Percentiles rank a stretch among this genome's conserved stretches.
Conservation (phyloP, 768 basidiomycete genomes). For the Russula ochroleuca region DNA sequence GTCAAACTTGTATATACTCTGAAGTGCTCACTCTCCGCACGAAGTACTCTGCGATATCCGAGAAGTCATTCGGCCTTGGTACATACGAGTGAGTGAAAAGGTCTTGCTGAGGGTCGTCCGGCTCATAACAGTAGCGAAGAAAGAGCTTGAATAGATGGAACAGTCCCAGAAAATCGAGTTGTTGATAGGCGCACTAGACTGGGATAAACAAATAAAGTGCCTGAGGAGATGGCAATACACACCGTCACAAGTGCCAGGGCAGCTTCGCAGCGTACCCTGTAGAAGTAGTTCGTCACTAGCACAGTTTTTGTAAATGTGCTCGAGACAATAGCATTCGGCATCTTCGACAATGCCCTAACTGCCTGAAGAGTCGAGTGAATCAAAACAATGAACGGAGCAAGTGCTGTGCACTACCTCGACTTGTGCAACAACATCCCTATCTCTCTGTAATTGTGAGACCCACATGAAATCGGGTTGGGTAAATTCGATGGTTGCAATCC, state of each 20-base stretch:
- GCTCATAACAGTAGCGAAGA: slow-evolving; percentile 84
- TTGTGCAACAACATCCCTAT: slow-evolving; percentile 95
- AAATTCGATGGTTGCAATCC: slow-evolving; percentile 90
- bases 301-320: slow-evolving; percentile 91
- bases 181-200: slow-evolving; percentile 73
- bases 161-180: slow-evolving; percentile 82
- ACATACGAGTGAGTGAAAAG: slow-evolving; percentile 84
- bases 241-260: slow-evolving; percentile 79
- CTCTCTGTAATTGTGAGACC: slow-evolving; percentile 92
- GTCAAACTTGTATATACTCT: slow-evolving; percentile 5
- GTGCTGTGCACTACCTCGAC: slow-evolving; percentile 59
- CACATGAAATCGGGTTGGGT: slow-evolving; percentile 99
- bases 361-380: slow-evolving; percentile 52
- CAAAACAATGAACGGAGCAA: slow-evolving; percentile 20
- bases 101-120: slow-evolving; percentile 75
- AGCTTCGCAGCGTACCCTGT: slow-evolving; percentile 93
- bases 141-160: slow-evolving; percentile 97
- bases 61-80: slow-evolving; percentile 94
- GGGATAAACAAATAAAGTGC: slow-evolving; percentile 14
- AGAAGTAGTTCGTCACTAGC: slow-evolving; percentile 93
- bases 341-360: slow-evolving; percentile 78
- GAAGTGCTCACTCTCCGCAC: slow-evolving; percentile 72
- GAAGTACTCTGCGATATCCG: slow-evolving; percentile 88
- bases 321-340: slow-evolving; percentile 80
- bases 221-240: slow-evolving; percentile 34